Percentiles rank a stretch among this genome's conserved stretches.
phyloP scores from a whole-genome alignment of 805 yeast species.

The Blastobotrys mokoenaii region DNA sequence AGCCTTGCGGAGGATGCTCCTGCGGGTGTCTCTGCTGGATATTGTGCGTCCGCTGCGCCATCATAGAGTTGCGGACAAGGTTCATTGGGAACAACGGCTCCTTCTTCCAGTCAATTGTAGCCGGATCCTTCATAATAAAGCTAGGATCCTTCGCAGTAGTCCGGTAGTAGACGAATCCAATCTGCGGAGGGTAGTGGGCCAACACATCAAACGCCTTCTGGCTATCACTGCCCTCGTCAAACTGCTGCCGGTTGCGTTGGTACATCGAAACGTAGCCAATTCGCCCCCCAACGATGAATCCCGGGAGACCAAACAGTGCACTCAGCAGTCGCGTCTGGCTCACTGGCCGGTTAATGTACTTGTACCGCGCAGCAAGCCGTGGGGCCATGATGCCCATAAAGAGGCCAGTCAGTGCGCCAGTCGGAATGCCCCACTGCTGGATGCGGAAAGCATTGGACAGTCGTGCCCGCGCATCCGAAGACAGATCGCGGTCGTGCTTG shows the following conservation, averaged over 20 bases:
- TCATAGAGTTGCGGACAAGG: slow-evolving; percentile 5
- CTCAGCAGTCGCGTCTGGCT: slow-evolving; percentile 9
- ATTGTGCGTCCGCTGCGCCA: neutral
- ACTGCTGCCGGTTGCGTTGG: slow-evolving; percentile 3
- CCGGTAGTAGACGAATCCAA: slow-evolving; percentile 16
- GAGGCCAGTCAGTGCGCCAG: slow-evolving; percentile 11
- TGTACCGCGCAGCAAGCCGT: slow-evolving; percentile 5
- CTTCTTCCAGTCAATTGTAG: slow-evolving; percentile 15
- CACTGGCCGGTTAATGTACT: slow-evolving; percentile 7
- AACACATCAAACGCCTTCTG: slow-evolving; percentile 8
- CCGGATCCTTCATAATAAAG: slow-evolving; percentile 16
- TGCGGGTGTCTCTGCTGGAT: neutral
- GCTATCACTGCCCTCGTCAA: slow-evolving; percentile 6
- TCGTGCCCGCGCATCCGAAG: slow-evolving; percentile 7
- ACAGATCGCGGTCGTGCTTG: slow-evolving; percentile 8
- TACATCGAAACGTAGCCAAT: slow-evolving; percentile 7
- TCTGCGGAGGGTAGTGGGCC: slow-evolving; percentile 14
- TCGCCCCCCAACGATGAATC: slow-evolving; percentile 12
- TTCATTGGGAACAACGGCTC: slow-evolving; percentile 16
- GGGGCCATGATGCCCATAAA: slow-evolving; percentile 12
- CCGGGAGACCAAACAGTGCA: slow-evolving; percentile 12
- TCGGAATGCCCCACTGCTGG: slow-evolving; percentile 8
- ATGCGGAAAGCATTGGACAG: slow-evolving; percentile 10
- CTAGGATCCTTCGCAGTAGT: slow-evolving; percentile 12
- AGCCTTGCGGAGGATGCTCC: neutral